phyloP scores from a whole-genome alignment of 2,329 filamentous ascomycete genomes.

The Ophiostoma novo-ulmi region DNA sequence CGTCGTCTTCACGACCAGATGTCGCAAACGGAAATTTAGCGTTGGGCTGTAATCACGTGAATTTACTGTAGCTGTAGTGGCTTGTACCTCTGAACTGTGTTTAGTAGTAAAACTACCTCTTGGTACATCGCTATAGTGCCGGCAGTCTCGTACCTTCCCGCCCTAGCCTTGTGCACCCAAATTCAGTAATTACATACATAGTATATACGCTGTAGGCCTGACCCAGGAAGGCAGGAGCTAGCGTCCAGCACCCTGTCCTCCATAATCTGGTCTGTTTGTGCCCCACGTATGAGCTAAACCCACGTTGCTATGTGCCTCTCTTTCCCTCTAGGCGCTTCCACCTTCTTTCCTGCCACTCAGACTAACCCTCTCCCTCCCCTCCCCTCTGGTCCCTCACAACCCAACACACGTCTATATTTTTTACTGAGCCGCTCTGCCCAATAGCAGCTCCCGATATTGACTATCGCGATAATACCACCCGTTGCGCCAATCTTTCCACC shows the following conservation, averaged over 20 bases:
- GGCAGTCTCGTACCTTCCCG: background rate
- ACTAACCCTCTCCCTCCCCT: background rate
- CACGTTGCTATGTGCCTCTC: conserved; percentile 15
- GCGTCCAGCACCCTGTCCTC: background rate
- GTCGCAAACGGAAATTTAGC: conserved; percentile 1
- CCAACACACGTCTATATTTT: conserved; percentile 15
- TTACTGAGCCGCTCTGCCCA: conserved; percentile 14
- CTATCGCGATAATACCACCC: conserved; percentile 19
- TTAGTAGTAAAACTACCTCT: background rate
- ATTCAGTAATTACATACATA: background rate
- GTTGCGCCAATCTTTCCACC: conserved; percentile 14
- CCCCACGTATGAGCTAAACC: conserved; percentile 26
- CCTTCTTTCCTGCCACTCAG: conserved; percentile 13
- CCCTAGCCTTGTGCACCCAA: background rate
- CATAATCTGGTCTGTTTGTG: background rate
- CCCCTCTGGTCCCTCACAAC: conserved; percentile 12
- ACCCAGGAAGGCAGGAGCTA: background rate
- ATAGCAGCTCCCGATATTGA: conserved; percentile 18
- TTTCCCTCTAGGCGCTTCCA: conserved; percentile 11
- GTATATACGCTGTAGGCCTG: background rate
- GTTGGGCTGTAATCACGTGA: conserved; percentile 9
- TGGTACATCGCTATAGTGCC: background rate
- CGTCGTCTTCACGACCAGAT: background rate
- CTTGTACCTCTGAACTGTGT: background rate
- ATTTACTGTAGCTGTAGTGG: background rate